These are phyloP conservation scores for Centaurea solstitialis DNA, from an alignment of 129 eudicot species.

Conservation along the genomic window DNA sequence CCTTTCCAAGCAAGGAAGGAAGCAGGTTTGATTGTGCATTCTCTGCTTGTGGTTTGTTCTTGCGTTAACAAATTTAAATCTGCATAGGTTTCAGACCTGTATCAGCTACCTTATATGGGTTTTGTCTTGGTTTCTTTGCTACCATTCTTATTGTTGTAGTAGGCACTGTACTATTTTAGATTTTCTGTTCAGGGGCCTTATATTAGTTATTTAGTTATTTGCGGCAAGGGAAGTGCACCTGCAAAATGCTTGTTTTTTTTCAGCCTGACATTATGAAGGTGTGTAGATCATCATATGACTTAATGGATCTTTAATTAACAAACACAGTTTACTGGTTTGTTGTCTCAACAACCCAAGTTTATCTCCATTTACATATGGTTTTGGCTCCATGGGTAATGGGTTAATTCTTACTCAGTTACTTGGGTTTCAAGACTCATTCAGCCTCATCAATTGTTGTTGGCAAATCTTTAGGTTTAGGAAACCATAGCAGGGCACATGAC, in stretches of 20 bases:
- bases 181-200: neutral
- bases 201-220: slow-evolving; percentile 12
- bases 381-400: slow-evolving; percentile 3
- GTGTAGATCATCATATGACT: neutral
- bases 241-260: neutral
- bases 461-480: neutral
- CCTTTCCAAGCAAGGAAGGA: slow-evolving; percentile 97
- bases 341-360: neutral
- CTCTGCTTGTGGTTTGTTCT: slow-evolving; percentile 6
- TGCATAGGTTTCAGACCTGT: slow-evolving; percentile 1
- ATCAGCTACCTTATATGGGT: slow-evolving; percentile 13
- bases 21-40: slow-evolving; percentile 60
- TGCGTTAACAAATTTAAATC: neutral
- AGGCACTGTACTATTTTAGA: neutral
- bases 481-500: neutral
- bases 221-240: neutral
- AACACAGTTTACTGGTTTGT: neutral
- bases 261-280: neutral
- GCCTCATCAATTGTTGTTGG: slow-evolving; percentile 1
- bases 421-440: slow-evolving; percentile 8
- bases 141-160: slow-evolving; percentile 3
- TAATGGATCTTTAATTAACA: neutral
- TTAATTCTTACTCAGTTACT: neutral
- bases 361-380: neutral
- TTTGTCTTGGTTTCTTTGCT: neutral